Evolutionary conservation across 345 rosid species (phyloP), one percentile per base, ranked within the genome.

Genomic region (Chamaenerion angustifolium): DNA sequence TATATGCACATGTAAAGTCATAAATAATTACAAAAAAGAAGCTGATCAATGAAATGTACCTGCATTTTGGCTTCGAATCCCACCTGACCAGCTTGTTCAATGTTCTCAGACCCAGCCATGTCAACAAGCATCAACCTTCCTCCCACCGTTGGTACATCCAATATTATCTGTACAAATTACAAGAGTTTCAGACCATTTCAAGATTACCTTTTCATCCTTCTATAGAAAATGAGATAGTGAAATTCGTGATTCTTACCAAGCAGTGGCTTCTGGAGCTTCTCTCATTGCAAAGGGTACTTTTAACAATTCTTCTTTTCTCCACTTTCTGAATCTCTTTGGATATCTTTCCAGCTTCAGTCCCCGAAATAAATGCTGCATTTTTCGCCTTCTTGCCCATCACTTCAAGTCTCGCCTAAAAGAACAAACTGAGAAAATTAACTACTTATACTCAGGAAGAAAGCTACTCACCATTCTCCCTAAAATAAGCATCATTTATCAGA

Each of bases 71-170:
- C 96, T 68, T 92, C 98, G 67, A 78, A 80, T 46, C 89, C 92
- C 41, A 54, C 68, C 63, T 92, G 98, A 2, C 98, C 98, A 21
- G 98, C 98, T 70, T 83, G 96, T 57, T 92, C 98, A 27, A 92
- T 87, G 62, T 92, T 92, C 49, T 92, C 98, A 12, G 98, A 92
- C 58, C 98, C 98, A 46, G 98, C 98, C 98, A 92, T 92, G 54
- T 92, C 98, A 17, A 92, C 98, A 44, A 92, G 96, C 98, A 92
- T 87, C 54, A 92, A 68, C 53, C 85, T 71, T 64, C 98, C 98
- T 35, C 98, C 98, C 50, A 92, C 95, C 0, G 96, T 82, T 13
- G 98, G 98, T 18, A 87, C 98, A 75, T 92, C 96, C 43, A 92
- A 85, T 48, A 87, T 82, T 48, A 92, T 80, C 98, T 92, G 71